These are phyloP conservation scores for Hemileccinum impolitum DNA, from an alignment of 768 basidiomycete genomes.

Conservation along the genomic window DNA sequence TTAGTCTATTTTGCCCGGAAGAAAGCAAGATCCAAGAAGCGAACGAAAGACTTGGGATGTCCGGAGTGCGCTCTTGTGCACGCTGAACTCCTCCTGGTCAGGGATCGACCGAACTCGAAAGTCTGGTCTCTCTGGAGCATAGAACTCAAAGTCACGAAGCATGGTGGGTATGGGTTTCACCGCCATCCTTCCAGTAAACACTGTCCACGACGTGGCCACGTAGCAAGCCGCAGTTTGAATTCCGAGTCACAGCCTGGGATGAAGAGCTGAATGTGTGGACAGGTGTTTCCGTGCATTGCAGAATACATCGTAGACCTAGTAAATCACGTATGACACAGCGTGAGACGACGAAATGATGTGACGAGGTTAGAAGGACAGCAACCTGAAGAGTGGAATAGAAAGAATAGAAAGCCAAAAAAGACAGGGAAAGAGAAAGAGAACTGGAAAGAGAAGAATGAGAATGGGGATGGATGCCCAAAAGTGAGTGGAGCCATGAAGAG, in stretches of 20 bases:
- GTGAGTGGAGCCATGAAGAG: slow-evolving; percentile 26
- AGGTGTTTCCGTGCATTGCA: slow-evolving; percentile 35
- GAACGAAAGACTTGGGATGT: slow-evolving; percentile 64
- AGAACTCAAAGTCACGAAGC: slow-evolving; percentile 28
- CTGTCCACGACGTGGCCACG: slow-evolving; percentile 21
- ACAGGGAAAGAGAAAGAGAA: slow-evolving; percentile 11
- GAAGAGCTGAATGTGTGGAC: slow-evolving; percentile 12
- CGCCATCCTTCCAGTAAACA: slow-evolving; percentile 13
- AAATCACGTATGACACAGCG: slow-evolving; percentile 40
- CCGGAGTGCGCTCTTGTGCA: slow-evolving; percentile 45
- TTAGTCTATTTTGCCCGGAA: slow-evolving; percentile 7
- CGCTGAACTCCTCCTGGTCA: slow-evolving; percentile 49
- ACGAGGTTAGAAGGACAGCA: slow-evolving; percentile 31
- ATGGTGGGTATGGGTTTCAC: slow-evolving; percentile 2
- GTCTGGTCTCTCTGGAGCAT: slow-evolving; percentile 46
- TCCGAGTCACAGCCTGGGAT: background rate
- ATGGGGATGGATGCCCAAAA: slow-evolving; percentile 24
- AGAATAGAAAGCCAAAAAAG: slow-evolving; percentile 22
- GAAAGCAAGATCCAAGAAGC: slow-evolving; percentile 22
- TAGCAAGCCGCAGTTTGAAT: slow-evolving; percentile 10
- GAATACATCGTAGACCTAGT: slow-evolving; percentile 38
- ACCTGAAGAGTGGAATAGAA: slow-evolving; percentile 27
- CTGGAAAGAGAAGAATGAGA: background rate
- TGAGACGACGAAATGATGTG: slow-evolving; percentile 35
- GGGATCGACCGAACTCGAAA: slow-evolving; percentile 53